These are phyloP conservation scores for Epichloe sibirici DNA, from an alignment of 2,329 filamentous ascomycete genomes.

Conservation along the genomic window DNA sequence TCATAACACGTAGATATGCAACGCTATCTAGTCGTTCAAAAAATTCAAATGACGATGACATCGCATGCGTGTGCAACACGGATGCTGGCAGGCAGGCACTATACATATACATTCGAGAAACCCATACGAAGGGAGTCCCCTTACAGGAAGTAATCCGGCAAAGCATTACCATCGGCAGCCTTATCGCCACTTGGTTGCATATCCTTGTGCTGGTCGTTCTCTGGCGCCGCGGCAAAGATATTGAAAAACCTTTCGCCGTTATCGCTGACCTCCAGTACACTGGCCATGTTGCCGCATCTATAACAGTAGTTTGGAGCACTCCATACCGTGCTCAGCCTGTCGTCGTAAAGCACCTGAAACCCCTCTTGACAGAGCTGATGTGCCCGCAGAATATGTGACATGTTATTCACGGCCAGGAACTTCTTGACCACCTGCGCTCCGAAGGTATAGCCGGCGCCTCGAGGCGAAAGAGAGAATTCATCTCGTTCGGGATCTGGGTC, in stretches of 20 bases:
- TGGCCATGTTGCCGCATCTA: constrained; percentile 92
- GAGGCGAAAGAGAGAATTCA: constrained; percentile 87
- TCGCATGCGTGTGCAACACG: not conserved
- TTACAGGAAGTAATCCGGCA: constrained; percentile 64
- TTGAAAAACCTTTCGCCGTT: constrained; percentile 92
- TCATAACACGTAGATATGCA: not conserved
- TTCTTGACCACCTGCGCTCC: constrained; percentile 97
- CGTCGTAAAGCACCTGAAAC: constrained; percentile 93
- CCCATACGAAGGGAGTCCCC: not conserved
- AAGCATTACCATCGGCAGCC: constrained; percentile 43
- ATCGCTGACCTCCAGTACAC: constrained; percentile 90
- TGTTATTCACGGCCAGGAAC: constrained; percentile 91
- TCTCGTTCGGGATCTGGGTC: constrained; percentile 96
- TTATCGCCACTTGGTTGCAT: constrained; percentile 67
- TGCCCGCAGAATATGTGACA: constrained; percentile 95
- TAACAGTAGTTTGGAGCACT: constrained; percentile 96
- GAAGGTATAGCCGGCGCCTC: constrained; percentile 94
- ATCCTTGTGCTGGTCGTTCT: constrained; percentile 87
- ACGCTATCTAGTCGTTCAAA: not conserved
- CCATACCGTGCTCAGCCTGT: constrained; percentile 91
- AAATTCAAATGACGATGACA: not conserved
- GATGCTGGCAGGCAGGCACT: not conserved
- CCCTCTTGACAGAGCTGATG: constrained; percentile 98
- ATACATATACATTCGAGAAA: not conserved
- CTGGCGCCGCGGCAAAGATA: constrained; percentile 90